Conservation (phyloP, 2,329 filamentous ascomycete genomes). For the Phymatotrichopsis omnivora region DNA sequence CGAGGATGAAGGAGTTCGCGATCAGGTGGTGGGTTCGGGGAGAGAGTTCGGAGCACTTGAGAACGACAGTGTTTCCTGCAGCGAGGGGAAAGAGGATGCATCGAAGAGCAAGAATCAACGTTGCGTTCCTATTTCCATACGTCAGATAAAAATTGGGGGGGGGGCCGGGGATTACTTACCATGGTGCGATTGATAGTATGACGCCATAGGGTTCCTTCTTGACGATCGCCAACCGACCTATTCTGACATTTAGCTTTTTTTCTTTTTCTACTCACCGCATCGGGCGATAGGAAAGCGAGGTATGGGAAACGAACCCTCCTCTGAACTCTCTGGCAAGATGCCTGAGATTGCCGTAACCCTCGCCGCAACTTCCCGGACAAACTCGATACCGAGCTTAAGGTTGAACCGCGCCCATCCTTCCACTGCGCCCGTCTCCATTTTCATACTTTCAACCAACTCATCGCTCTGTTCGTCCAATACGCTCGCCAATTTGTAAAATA, state of each 20-base stretch:
- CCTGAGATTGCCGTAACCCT: constrained; percentile 31
- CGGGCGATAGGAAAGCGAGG: no score
- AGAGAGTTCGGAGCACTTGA: constrained; percentile 61
- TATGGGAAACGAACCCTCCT: constrained; percentile 34
- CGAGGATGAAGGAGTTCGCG: constrained; percentile 55
- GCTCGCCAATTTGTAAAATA: constrained; percentile 59
- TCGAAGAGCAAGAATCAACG: constrained; percentile 46
- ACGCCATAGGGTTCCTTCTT: constrained; percentile 70
- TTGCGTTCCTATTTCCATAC: constrained; percentile 43
- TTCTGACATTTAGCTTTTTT: constrained; percentile 36
- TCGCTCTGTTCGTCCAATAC: constrained; percentile 50
- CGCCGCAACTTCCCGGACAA: constrained; percentile 40
- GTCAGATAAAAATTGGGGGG: background rate
- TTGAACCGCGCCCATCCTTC: constrained; percentile 39
- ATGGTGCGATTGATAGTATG: constrained; percentile 68
- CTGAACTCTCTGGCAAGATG: constrained; percentile 30
- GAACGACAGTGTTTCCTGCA: constrained; percentile 63
- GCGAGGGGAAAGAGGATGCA: constrained; percentile 53
- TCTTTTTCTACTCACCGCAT: no score
- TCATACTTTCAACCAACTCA: constrained; percentile 53
- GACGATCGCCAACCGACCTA: constrained; percentile 52
- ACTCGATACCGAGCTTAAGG: constrained; percentile 34
- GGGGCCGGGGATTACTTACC: constrained; percentile 43
- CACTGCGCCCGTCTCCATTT: constrained; percentile 46
- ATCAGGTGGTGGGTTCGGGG: constrained; percentile 56